Conservation (phyloP, 2,329 filamentous ascomycete genomes). For the Ceratocystiopsis brevicomis region DNA sequence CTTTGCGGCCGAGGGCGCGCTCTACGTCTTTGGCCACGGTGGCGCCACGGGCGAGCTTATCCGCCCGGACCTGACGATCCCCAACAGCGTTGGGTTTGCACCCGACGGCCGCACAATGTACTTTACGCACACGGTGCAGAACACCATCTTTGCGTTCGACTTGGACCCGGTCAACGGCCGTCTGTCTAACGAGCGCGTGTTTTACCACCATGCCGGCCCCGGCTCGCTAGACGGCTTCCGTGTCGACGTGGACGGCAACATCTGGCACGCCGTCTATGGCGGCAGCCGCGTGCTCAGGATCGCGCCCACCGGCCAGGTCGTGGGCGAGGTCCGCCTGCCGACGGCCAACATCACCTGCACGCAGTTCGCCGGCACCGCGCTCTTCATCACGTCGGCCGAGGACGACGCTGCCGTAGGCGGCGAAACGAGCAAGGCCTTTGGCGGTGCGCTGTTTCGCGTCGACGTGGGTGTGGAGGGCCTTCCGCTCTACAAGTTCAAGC, state of each 20-base stretch:
- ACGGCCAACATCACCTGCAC: constrained; percentile 68
- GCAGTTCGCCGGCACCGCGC: constrained; percentile 52
- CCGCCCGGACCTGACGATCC: constrained; percentile 50
- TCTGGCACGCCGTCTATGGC: constrained; percentile 81
- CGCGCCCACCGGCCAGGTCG: constrained; percentile 43
- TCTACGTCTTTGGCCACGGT: constrained; percentile 48
- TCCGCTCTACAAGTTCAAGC: constrained; percentile 44
- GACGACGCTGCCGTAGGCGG: constrained; percentile 46
- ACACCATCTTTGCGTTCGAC: constrained; percentile 55
- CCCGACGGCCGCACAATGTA: constrained; percentile 55
- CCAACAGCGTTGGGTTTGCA: constrained; percentile 74
- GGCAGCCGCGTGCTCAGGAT: constrained; percentile 59
- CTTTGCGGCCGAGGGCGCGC: constrained; percentile 43
- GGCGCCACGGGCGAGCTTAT: constrained; percentile 40
- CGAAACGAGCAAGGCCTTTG: constrained; percentile 41
- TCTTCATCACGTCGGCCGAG: constrained; percentile 62
- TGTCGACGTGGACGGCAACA: constrained; percentile 64
- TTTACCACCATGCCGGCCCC: constrained; percentile 48
- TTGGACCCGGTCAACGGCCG: constrained; percentile 45
- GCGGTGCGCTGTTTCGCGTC: constrained; percentile 56
- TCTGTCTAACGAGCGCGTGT: constrained; percentile 50
- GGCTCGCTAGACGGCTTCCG: constrained; percentile 70
- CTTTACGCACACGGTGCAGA: constrained; percentile 59
- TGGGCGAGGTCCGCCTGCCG: constrained; percentile 58
- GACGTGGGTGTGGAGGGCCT: constrained; percentile 55